Evolutionary conservation across 2,329 filamentous ascomycete genomes (phyloP), one percentile per base, ranked within the genome.

Genomic region (Penicillium sp.): DNA sequence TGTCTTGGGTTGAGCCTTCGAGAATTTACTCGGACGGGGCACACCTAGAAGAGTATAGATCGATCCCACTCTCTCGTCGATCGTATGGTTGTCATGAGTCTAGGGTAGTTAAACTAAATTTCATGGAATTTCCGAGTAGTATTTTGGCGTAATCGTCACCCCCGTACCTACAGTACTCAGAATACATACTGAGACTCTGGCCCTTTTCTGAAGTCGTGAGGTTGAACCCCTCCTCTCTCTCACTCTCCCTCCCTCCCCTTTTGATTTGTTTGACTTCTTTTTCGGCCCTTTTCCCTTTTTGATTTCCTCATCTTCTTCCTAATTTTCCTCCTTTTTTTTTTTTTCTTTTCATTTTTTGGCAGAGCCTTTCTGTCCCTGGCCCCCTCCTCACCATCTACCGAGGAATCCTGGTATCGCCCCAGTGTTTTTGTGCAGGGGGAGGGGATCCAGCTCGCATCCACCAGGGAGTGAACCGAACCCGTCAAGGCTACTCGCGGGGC

Each of bases 211-310:
- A 56, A 62, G 51, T 48, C 44, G 56, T 34, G 48, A 55, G 44
- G 45, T 52, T 52, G 48, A 55, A 49, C 51, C 45, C 49, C 51
- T 59, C 43, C 43, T 44, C 34, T 39, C n/a, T 37, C 36, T 44
- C 16, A 21, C 64, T 64, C 55, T 66, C 59, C 52, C 67, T 61
- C 16, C 16, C 5, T 53, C 64, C 61, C 28, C 59, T 58, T 45
- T 62, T 58, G 14, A 18, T 26, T 39, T 10, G 18, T 26, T 45
- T 31, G n/a, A 21, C 11, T 33, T 29, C 18, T 13, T 3, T 16
- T 47, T 33, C 16, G 31, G 11, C 13, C 31, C 50, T 52, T 47
- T 42, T 28, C 24, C 24, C 24, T 26, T 45, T 47, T 53, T 51
- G 16, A 26, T 45, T 45, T 45, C 44, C 37, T 51, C 40, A 33